These are phyloP conservation scores for Diaporthe capsici DNA, from an alignment of 2,329 filamentous ascomycete species.

Conservation along the genomic window DNA sequence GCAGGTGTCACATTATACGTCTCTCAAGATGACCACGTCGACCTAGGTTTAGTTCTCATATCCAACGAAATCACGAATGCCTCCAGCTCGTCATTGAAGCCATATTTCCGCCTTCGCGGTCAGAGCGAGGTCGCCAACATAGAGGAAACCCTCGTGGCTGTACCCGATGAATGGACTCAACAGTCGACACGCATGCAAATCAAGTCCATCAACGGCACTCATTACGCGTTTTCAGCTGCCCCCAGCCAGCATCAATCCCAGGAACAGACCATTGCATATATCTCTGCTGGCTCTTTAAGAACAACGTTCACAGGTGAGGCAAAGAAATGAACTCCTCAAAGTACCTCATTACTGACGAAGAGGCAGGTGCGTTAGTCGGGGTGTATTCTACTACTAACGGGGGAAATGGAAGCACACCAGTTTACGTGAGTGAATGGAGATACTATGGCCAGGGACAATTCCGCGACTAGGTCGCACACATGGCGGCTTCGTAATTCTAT, in stretches of 20 bases:
- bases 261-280: not conserved
- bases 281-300: not conserved
- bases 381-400: not conserved
- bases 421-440: constrained; percentile 5
- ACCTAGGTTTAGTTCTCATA: not conserved
- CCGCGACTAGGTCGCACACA: not conserved
- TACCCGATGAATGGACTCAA: not conserved
- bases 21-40: not conserved
- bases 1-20: not conserved
- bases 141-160: not conserved
- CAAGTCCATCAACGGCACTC: not conserved
- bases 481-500: not conserved
- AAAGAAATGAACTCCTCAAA: not conserved
- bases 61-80: not conserved
- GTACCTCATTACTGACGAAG: not conserved
- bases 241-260: not conserved
- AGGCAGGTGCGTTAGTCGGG: not conserved
- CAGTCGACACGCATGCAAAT: not conserved
- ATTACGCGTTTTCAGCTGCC: not conserved
- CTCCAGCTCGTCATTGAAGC: not conserved
- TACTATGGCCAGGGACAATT: not conserved
- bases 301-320: not conserved
- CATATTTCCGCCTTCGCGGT: not conserved
- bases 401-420: not conserved
- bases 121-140: not conserved